phyloP scores from a whole-genome alignment of 2,329 filamentous ascomycete genomes.

The Fusarium nurragi region DNA sequence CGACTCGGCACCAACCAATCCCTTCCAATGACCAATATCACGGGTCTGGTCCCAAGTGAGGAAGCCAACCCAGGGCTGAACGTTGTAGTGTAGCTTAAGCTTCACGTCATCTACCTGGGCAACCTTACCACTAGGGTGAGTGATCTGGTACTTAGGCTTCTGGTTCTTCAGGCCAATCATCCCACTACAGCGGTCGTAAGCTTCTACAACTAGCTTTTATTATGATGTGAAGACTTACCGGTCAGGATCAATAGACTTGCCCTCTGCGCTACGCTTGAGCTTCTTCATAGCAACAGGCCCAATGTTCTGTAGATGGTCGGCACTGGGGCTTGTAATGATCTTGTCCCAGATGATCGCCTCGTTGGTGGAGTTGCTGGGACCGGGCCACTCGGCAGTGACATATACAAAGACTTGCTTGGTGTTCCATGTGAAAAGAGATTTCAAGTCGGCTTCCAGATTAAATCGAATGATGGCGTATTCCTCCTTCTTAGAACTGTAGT shows the following conservation, averaged over 20 bases:
- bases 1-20: constrained; percentile 71
- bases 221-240: constrained; percentile 53
- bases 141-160: constrained; percentile 96
- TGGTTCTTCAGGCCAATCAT: constrained; percentile 82
- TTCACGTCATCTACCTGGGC: constrained; percentile 78
- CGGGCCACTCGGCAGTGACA: constrained; percentile 80
- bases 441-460: constrained; percentile 90
- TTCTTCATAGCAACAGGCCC: constrained; percentile 70
- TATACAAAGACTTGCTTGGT: constrained; percentile 99
- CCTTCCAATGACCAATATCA: constrained; percentile 71
- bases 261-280: constrained; percentile 66
- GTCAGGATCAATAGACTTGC: constrained; percentile 68
- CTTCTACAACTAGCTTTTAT: background rate
- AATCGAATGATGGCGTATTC: constrained; percentile 97
- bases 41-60: constrained; percentile 79
- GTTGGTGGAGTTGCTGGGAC: constrained; percentile 58
- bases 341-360: constrained; percentile 94
- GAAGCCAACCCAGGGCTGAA: constrained; percentile 94
- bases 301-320: constrained; percentile 69
- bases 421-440: constrained; percentile 97
- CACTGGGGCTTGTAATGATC: constrained; percentile 82
- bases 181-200: constrained; percentile 60
- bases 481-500: constrained; percentile 91
- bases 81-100: constrained; percentile 90
- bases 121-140: constrained; percentile 83